phyloP scores from a whole-genome alignment of 2,329 filamentous ascomycete species.

The Curvularia hawaiiensis region DNA sequence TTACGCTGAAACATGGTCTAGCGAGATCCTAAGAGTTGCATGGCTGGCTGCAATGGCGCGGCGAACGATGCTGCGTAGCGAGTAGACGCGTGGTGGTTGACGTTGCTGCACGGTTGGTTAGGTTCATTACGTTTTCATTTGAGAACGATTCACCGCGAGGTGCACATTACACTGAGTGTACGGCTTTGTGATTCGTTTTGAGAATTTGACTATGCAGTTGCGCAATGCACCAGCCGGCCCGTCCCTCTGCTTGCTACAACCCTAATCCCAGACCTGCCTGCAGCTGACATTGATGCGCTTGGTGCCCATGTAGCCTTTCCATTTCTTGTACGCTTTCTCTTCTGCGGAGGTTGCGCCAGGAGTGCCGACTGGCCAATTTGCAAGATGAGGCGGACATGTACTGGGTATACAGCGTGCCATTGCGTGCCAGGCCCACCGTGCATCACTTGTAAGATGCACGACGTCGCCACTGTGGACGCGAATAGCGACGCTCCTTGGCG shows the following conservation, averaged over 20 bases:
- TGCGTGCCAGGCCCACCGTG: conserved; percentile 92
- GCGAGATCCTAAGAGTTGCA: background rate
- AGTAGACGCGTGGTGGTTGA: background rate
- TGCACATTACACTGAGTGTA: background rate
- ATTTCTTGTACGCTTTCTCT: conserved; percentile 45
- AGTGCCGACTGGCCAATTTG: conserved; percentile 69
- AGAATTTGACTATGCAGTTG: conserved; percentile 8
- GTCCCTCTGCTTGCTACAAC: conserved; percentile 9
- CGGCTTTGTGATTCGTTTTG: background rate
- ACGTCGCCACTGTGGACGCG: conserved; percentile 81
- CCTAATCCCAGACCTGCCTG: conserved; percentile 48
- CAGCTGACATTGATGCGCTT: conserved; percentile 50
- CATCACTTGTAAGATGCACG: conserved; percentile 82
- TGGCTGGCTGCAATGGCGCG: background rate
- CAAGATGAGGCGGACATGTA: conserved; percentile 78
- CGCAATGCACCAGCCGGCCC: conserved; percentile 9
- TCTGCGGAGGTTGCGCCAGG: conserved; percentile 38
- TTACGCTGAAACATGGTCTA: background rate
- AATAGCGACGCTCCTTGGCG: conserved; percentile 42
- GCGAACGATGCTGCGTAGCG: background rate
- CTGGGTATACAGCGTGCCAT: conserved; percentile 83
- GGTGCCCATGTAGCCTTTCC: conserved; percentile 48
- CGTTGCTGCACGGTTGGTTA: background rate
- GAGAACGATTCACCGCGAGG: background rate
- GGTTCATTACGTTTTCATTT: background rate